These are phyloP conservation scores for Tilletia setariae DNA, from an alignment of 1,284 basidiomycete species.

Conservation along the genomic window DNA sequence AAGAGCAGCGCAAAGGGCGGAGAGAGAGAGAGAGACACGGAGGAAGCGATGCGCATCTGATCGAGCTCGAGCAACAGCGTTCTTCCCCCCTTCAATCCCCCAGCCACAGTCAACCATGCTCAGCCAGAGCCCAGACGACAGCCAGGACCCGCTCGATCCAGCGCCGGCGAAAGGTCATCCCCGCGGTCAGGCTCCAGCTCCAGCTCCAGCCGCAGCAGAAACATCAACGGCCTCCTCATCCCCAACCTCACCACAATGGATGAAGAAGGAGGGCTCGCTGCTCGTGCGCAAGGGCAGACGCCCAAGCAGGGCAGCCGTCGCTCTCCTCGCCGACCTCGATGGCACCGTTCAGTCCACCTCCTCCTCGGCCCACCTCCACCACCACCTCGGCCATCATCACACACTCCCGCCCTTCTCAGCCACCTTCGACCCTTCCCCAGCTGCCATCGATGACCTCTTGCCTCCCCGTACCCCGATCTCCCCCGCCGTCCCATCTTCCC, in stretches of 20 bases:
- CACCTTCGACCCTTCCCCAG: too few species aligned
- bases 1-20: too few species aligned
- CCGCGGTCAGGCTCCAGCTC: neutral
- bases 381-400: neutral
- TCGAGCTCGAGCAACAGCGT: too few species aligned
- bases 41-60: too few species aligned
- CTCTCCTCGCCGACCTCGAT: conserved; percentile 8
- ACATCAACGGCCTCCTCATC: neutral
- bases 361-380: neutral
- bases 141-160: conserved; percentile 2
- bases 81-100: too few species aligned
- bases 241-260: neutral
- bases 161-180: too few species aligned
- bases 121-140: conserved; percentile 1
- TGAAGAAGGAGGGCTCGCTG: conserved; percentile 11
- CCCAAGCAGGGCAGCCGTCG: conserved; percentile 1
- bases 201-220: neutral
- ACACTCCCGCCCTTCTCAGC: too few species aligned
- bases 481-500: too few species aligned
- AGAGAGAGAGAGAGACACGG: too few species aligned
- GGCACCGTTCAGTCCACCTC: neutral
- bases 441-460: too few species aligned
- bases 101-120: neutral
- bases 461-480: neutral
- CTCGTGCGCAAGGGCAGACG: conserved; percentile 11